phyloP scores from a whole-genome alignment of 306 rosid genomes.

The Inga leiocalycina region DNA sequence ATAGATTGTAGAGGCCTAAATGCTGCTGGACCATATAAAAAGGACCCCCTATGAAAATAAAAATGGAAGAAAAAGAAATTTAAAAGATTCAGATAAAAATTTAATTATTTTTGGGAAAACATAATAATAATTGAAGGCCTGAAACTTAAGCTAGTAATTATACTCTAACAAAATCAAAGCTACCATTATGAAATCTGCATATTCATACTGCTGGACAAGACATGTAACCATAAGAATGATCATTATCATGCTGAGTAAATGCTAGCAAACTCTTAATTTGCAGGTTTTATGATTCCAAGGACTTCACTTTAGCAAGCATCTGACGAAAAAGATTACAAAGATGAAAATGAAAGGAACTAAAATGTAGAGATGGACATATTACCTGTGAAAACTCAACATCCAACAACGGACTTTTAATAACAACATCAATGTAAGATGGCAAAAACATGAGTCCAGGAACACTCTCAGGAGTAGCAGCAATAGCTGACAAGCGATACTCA shows the following conservation, averaged over 20 bases:
- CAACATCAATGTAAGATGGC: slow-evolving; percentile 80
- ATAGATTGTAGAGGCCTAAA: neutral
- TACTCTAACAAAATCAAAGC: slow-evolving; percentile 15
- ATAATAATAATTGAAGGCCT: slow-evolving; percentile 10
- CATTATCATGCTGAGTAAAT: slow-evolving; percentile 19
- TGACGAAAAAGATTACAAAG: slow-evolving; percentile 2
- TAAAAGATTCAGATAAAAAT: slow-evolving; percentile 18
- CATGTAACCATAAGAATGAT: slow-evolving; percentile 4
- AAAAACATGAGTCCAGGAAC: slow-evolving; percentile 84
- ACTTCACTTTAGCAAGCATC: slow-evolving; percentile 33
- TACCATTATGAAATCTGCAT: slow-evolving; percentile 11
- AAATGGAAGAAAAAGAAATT: slow-evolving; percentile 3
- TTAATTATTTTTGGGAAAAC: neutral
- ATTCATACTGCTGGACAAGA: slow-evolving; percentile 10
- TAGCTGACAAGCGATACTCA: slow-evolving; percentile 91
- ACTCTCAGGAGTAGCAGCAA: slow-evolving; percentile 75
- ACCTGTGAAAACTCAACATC: slow-evolving; percentile 91
- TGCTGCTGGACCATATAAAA: slow-evolving; percentile 17
- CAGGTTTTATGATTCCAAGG: slow-evolving; percentile 18
- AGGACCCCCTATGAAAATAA: slow-evolving; percentile 27
- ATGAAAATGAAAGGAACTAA: neutral
- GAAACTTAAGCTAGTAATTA: neutral
- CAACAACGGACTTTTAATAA: slow-evolving; percentile 75
- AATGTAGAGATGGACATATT: slow-evolving; percentile 15
- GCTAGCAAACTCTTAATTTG: slow-evolving; percentile 15